Base-by-base conservation (phyloP, 305 asterid species). In the Fraxinus ornus region DNA sequence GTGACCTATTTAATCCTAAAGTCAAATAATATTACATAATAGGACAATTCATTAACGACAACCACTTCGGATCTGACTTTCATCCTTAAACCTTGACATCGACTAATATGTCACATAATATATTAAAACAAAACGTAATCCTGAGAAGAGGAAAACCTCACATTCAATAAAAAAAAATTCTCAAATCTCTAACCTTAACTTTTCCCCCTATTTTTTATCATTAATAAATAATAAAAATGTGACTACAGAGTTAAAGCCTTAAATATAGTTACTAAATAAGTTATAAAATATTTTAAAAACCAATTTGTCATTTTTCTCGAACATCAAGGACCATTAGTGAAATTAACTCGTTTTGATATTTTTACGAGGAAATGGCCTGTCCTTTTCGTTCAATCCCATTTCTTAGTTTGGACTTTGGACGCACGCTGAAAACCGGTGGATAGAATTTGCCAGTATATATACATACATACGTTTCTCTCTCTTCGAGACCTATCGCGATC, bases 401-500 rank as follows among this genome's bases (percentile, higher is more conserved):
- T 49, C 21, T 49, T 49, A 49, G 60, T n/a, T n/a, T n/a, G n/a
- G n/a, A n/a, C n/a, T 49, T 79, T 79, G 82, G 80, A 85, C 64
- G 83, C 64, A 76, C 73, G 79, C 76, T 26, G 66, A 47, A 55
- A 82, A 66, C 83, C 85, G 84, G 81, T 79, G 91, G 91, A 88
- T 87, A 88, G 85, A 88, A 84, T 82, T 87, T 66, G 85, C 39
- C 82, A 49, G 81, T 82, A 62, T 41, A 21, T 75, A 75, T 49
- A 49, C 21, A 13, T 12, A 49, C 21, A 4, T 15, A 15, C 60
- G 21, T 17, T 60, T 57, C 79, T 73, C 70, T 41, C 84, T 49
- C 60, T 49, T 15, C 21, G 60, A 17, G 60, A 15, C 60, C 21
- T 79, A 86, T 85, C 85, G 83, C 81, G 81, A 86, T 86, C 88